phyloP scores from a whole-genome alignment of 345 rosid genomes.

The Eucalyptus marginata region DNA sequence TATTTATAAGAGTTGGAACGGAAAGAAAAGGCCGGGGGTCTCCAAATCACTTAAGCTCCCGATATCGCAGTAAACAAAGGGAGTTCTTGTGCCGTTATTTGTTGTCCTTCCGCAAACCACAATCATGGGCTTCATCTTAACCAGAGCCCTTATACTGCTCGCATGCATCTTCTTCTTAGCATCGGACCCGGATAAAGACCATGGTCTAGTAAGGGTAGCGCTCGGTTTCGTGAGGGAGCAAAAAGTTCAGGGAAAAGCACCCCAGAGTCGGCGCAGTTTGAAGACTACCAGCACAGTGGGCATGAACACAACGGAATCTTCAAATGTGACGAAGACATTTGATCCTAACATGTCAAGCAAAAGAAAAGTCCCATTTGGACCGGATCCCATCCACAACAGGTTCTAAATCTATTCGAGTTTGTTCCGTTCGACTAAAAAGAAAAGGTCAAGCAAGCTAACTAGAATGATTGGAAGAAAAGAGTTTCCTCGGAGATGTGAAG shows the following conservation, averaged over 20 bases:
- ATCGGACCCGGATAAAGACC: conserved; percentile 18
- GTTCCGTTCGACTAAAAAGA: not conserved
- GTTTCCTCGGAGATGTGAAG: not conserved
- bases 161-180: conserved; percentile 39
- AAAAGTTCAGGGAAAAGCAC: conserved; percentile 6
- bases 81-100: not conserved
- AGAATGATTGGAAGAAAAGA: not conserved
- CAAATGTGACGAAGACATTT: conserved; percentile 8
- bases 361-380: conserved; percentile 60
- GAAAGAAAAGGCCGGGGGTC: conserved; percentile 4
- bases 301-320: conserved; percentile 17
- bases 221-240: not conserved
- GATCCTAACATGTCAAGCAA: conserved; percentile 59
- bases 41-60: not conserved
- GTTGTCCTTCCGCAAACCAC: not conserved
- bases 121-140: conserved; percentile 32
- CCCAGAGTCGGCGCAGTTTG: conserved; percentile 17
- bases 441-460: conserved; percentile 2
- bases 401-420: not conserved
- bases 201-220: conserved; percentile 18
- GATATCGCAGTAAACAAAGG: not conserved
- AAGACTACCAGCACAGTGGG: conserved; percentile 9
- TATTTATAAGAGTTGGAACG: conserved; percentile 43
- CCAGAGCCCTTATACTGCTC: conserved; percentile 31
- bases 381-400: conserved; percentile 88